A percentile compares a stretch with the other conserved stretches of the same genome.
These are phyloP conservation scores for Dactylella cylindrospora DNA, from an alignment of 2,329 filamentous ascomycete genomes.

Conservation along the genomic window DNA sequence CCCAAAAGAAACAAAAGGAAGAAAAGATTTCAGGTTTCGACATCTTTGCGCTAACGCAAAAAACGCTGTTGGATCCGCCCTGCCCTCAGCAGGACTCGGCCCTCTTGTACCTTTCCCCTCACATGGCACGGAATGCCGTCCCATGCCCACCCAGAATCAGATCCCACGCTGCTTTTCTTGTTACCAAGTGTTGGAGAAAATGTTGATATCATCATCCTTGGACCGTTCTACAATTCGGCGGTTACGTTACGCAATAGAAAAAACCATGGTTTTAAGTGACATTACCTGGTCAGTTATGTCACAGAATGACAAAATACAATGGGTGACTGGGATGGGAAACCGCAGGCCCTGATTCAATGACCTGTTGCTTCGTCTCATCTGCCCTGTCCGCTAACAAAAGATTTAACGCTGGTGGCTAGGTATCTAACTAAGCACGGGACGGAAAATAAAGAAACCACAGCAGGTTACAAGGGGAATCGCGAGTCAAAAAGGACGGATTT, in stretches of 20 bases:
- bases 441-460: constrained; percentile 26
- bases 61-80: constrained; percentile 4
- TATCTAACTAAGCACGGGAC: constrained; percentile 22
- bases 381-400: too few relatives aligned
- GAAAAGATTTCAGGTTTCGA: too few relatives aligned
- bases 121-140: constrained; percentile 9
- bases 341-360: constrained; percentile 3
- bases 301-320: neutral
- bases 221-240: too few relatives aligned
- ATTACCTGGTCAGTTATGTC: too few relatives aligned
- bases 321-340: neutral
- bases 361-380: constrained; percentile 13
- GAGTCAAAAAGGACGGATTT: too few relatives aligned
- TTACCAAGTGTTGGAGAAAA: neutral
- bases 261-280: neutral
- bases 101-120: too few relatives aligned
- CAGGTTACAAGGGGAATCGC: neutral
- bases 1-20: too few relatives aligned
- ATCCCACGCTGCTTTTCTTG: neutral
- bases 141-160: constrained; percentile 3
- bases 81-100: neutral
- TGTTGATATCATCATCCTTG: constrained; percentile 1
- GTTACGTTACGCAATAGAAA: neutral
- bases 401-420: too few relatives aligned
- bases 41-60: too few relatives aligned